Conservation (phyloP, 2,329 filamentous ascomycete species). For the Beauveria australis region DNA sequence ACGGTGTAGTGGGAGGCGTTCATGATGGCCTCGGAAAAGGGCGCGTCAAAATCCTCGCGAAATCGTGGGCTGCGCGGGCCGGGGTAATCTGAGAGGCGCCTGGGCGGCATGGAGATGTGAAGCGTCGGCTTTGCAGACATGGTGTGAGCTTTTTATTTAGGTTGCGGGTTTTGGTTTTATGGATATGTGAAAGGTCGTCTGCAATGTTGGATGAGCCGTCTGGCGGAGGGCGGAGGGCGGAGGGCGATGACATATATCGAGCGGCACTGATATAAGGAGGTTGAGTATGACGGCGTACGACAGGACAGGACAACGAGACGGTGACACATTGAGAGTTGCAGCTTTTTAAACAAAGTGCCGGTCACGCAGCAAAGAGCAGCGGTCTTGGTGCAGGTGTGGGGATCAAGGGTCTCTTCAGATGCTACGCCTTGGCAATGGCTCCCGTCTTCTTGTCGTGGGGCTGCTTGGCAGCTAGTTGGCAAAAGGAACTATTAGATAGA, state of each 20-base stretch:
- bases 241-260: not conserved
- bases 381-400: conserved; percentile 1
- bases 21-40: conserved; percentile 28
- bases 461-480: not conserved
- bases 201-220: not conserved
- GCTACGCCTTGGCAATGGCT: not conserved
- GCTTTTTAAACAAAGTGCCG: conserved; percentile 3
- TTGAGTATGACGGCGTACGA: not conserved
- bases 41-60: conserved; percentile 30
- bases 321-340: conserved; percentile 9
- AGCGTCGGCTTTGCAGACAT: conserved; percentile 11
- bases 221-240: not conserved
- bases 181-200: not conserved
- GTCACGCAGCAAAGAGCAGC: conserved; percentile 5
- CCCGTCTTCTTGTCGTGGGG: not conserved
- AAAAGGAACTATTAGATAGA: not conserved
- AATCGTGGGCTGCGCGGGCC: conserved; percentile 24
- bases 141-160: not conserved
- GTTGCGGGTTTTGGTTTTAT: not conserved
- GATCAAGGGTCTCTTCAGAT: conserved; percentile 6
- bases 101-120: conserved; percentile 10
- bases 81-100: conserved; percentile 10
- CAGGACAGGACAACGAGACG: not conserved
- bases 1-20: conserved; percentile 23
- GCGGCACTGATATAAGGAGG: not conserved